Base-by-base conservation (phyloP, 805 yeast genomes). In the Ogataea minuta region DNA sequence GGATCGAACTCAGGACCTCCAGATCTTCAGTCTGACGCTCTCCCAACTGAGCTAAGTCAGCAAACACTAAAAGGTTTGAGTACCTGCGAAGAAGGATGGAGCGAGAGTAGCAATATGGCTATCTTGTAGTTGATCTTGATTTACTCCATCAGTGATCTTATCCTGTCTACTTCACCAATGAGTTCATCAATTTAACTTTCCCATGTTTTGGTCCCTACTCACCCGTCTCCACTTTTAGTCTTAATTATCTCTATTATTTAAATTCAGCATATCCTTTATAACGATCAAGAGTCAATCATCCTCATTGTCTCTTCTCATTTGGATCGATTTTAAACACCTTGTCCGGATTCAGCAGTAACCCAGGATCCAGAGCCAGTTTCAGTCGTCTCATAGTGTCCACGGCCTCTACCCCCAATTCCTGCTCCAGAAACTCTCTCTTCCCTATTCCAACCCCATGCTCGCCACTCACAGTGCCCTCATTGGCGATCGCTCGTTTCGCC, bases 391-490 rank as follows among this genome's bases (percentile, higher is more conserved):
- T 85, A 14, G 81, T 59, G 50, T 75, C 75, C 14, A 85, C 71
- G 0, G 91, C 75, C 2, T 72, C 80, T 4, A 68, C 67, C 1
- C 91, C 93, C 23, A 85, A 62, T 57, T 85, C 95, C 43, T 67
- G 60, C 20, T 70, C 62, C 23, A 85, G 59, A 46, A 69, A 81
- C 13, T 70, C 72, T 44, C 88, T 61, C 55, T 85, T 85, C n/a
- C 90, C 91, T 35, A 80, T 74, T 8, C 95, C 95, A 23, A 85
- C 74, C 11, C 95, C 95, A 56, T 85, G 95, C 53, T 85, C 95
- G 20, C 95, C 95, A 9, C 87, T 81, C 50, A 86, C 80, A 2
- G 95, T 84, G 1, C 95, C 95, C 43, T 84, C 91, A 34, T 79
- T 73, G 1, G 60, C 72, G 14, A 85, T 63, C 0, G 90, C 93